Conservation (phyloP, 2,329 filamentous ascomycete genomes). For the Ophiostoma sp. region DNA sequence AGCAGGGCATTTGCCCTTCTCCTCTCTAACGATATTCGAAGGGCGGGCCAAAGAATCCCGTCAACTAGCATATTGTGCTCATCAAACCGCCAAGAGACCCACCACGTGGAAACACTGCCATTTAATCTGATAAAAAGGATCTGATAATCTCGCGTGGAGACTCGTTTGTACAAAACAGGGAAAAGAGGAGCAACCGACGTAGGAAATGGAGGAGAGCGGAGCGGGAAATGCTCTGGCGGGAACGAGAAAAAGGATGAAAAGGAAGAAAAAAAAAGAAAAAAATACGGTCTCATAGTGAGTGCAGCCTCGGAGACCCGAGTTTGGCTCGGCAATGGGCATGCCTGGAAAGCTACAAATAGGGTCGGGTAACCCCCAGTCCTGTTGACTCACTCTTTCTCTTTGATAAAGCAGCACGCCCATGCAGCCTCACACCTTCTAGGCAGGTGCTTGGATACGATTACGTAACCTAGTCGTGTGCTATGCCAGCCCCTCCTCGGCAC, state of each 20-base stretch:
- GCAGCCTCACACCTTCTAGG: too few species aligned
- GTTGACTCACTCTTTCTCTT: not conserved
- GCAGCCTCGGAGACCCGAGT: slow-evolving; percentile 7
- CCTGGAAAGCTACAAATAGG: not conserved
- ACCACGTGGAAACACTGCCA: slow-evolving; percentile 4
- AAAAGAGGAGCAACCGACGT: not conserved
- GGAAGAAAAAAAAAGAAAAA: not conserved
- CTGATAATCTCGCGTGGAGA: slow-evolving; percentile 19
- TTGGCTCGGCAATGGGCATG: not conserved
- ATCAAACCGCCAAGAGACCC: not conserved
- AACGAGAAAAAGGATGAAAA: slow-evolving; percentile 4
- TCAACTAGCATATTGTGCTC: not conserved
- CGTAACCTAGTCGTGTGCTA: not conserved
- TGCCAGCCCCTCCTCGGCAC: slow-evolving; percentile 1
- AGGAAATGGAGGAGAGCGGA: not conserved
- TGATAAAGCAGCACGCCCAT: not conserved
- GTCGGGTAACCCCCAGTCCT: not conserved
- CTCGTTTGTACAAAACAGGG: not conserved
- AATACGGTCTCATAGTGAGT: not conserved
- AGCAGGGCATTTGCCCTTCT: not conserved
- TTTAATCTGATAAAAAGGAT: slow-evolving; percentile 22
- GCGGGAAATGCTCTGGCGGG: not conserved
- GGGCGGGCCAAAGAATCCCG: not conserved
- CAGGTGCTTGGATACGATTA: not conserved
- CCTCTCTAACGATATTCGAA: not conserved